Percentiles rank a stretch among this genome's conserved stretches.
phyloP scores from a whole-genome alignment of 2,329 filamentous ascomycete genomes.

The Venturiaceae sp. region DNA sequence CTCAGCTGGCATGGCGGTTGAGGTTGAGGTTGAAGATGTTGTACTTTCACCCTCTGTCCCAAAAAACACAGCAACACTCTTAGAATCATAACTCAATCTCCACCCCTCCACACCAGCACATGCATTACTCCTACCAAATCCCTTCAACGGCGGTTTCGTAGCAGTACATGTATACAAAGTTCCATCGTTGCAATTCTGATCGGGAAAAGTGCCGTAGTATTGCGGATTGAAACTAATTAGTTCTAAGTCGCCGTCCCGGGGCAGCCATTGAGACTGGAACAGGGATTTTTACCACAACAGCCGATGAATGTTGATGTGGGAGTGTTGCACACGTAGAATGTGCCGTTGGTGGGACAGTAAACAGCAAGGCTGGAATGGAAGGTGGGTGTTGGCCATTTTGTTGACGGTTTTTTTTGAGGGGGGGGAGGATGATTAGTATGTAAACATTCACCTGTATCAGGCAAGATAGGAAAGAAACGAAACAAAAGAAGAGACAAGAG shows the following conservation, averaged over 20 bases:
- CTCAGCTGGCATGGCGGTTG: background rate
- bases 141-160: background rate
- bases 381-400: background rate
- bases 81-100: background rate
- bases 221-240: background rate
- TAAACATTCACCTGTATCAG: no score
- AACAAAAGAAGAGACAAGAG: no score
- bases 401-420: no score
- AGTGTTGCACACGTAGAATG: background rate
- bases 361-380: background rate
- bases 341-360: background rate
- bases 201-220: background rate
- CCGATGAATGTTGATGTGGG: background rate
- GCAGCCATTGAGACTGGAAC: background rate
- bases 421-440: no score
- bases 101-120: background rate
- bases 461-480: no score
- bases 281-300: background rate
- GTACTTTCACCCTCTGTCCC: background rate
- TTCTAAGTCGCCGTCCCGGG: background rate
- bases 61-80: background rate
- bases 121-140: slow-evolving; percentile 1
- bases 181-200: background rate
- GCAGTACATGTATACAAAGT: slow-evolving; percentile 2
- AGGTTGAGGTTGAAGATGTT: background rate